These are phyloP conservation scores for Candida nonsorbophila DNA, from an alignment of 805 yeast species.

Conservation along the genomic window DNA sequence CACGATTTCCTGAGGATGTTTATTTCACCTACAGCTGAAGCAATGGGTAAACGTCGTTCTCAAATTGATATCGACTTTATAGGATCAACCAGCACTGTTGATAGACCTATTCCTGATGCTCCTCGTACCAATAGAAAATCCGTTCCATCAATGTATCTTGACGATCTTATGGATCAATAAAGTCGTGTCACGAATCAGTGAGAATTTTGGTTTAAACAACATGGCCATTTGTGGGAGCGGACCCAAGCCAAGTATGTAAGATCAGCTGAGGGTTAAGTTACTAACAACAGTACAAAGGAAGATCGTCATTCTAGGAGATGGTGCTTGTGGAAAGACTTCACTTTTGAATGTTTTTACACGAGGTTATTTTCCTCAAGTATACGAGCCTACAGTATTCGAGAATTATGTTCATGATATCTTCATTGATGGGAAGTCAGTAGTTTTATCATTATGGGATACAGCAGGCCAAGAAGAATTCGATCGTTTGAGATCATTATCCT, in stretches of 20 bases:
- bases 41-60: conserved; percentile 27
- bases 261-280: too few species aligned
- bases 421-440: conserved; percentile 90
- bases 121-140: conserved; percentile 24
- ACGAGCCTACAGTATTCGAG: conserved; percentile 97
- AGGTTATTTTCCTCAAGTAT: conserved; percentile 97
- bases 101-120: conserved; percentile 6
- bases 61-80: conserved; percentile 1
- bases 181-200: background rate
- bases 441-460: conserved; percentile 94
- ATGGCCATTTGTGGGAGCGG: conserved; percentile 43
- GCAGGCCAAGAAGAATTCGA: conserved; percentile 99
- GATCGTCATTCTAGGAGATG: conserved; percentile 92
- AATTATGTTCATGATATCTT: conserved; percentile 96
- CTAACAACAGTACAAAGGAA: conserved; percentile 64
- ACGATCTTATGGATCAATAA: conserved; percentile 39
- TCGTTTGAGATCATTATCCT: conserved; percentile 84
- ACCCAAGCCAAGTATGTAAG: conserved; percentile 38
- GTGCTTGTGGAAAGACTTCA: conserved; percentile 98
- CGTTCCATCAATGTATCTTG: conserved; percentile 46
- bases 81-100: conserved; percentile 6
- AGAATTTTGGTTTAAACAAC: background rate
- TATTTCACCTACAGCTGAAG: conserved; percentile 78
- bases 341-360: conserved; percentile 90
- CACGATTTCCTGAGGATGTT: conserved; percentile 50